These are phyloP conservation scores for Kurtzmaniella quercitrusa DNA, from an alignment of 1,139 yeast species.

Conservation along the genomic window DNA sequence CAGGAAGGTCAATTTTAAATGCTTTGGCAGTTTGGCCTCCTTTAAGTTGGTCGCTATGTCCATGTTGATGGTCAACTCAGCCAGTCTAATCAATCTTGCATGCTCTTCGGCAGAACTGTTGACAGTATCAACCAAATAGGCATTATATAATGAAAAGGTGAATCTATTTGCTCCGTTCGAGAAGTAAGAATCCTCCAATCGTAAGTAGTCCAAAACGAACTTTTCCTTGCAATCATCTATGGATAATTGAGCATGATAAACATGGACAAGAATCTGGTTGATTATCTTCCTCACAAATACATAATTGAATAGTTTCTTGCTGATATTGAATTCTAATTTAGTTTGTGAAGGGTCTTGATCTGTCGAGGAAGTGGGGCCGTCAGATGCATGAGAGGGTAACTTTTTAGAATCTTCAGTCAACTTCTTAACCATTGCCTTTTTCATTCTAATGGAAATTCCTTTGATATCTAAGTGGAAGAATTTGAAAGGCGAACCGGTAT, in stretches of 20 bases:
- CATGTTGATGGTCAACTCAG: conserved; percentile 26
- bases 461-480: conserved; percentile 26
- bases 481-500: conserved; percentile 27
- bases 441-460: background rate
- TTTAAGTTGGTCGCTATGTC: conserved; percentile 16
- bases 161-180: conserved; percentile 19
- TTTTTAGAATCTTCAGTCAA: background rate
- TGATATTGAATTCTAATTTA: conserved; percentile 9
- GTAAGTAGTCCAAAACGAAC: conserved; percentile 26
- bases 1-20: conserved; percentile 10
- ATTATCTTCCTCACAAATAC: conserved; percentile 16
- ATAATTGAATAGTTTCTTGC: conserved; percentile 13
- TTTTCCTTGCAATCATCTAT: conserved; percentile 16
- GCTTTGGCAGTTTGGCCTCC: conserved; percentile 9
- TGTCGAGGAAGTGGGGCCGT: background rate
- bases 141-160: conserved; percentile 26
- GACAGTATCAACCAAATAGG: conserved; percentile 21
- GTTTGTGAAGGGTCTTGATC: background rate
- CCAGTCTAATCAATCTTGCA: conserved; percentile 26
- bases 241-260: conserved; percentile 21
- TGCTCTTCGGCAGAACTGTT: conserved; percentile 11
- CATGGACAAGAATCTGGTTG: conserved; percentile 30
- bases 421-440: background rate
- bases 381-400: background rate
- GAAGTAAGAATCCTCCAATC: conserved; percentile 23